Evolutionary conservation across 331 rosid species (phyloP).

Genomic region (Saraca asoca): DNA sequence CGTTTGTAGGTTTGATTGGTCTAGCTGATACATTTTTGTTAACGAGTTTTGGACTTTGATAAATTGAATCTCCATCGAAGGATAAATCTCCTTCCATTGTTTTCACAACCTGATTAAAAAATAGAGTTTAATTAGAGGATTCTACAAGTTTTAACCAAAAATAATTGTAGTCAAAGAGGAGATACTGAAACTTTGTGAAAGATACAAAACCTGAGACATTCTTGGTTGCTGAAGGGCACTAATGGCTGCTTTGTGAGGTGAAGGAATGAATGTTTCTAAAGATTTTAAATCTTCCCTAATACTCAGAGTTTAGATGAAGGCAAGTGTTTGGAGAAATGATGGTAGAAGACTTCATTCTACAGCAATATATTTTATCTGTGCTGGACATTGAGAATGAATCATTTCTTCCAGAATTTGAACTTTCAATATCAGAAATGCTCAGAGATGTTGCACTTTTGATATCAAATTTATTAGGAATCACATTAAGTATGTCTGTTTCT

Average conservation of each 20-base stretch:
- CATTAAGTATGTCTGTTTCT: slow-evolving; percentile 9
- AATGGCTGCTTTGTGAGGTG: slow-evolving; percentile 18
- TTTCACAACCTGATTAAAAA: slow-evolving; percentile 23
- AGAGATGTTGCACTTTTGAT: slow-evolving; percentile 11
- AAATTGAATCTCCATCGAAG: slow-evolving; percentile 12
- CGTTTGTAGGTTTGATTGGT: neutral
- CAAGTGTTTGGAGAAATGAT: neutral
- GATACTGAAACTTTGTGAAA: neutral
- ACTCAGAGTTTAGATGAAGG: slow-evolving; percentile 18
- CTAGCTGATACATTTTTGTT: slow-evolving; percentile 1
- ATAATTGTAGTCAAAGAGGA: neutral
- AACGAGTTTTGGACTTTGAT: neutral
- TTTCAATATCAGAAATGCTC: slow-evolving; percentile 23
- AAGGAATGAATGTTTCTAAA: neutral
- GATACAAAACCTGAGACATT: slow-evolving; percentile 34
- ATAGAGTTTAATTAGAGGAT: neutral
- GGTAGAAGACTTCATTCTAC: neutral
- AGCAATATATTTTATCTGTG: slow-evolving; percentile 2
- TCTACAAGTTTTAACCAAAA: neutral
- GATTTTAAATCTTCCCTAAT: slow-evolving; percentile 26
- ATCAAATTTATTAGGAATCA: slow-evolving; percentile 13
- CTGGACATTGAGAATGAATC: slow-evolving; percentile 20
- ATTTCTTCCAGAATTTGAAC: slow-evolving; percentile 13
- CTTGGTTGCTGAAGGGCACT: slow-evolving; percentile 27
- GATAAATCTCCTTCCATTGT: slow-evolving; percentile 33